Conservation (phyloP, 208 protist species). For the Leishmania lainsoni region DNA sequence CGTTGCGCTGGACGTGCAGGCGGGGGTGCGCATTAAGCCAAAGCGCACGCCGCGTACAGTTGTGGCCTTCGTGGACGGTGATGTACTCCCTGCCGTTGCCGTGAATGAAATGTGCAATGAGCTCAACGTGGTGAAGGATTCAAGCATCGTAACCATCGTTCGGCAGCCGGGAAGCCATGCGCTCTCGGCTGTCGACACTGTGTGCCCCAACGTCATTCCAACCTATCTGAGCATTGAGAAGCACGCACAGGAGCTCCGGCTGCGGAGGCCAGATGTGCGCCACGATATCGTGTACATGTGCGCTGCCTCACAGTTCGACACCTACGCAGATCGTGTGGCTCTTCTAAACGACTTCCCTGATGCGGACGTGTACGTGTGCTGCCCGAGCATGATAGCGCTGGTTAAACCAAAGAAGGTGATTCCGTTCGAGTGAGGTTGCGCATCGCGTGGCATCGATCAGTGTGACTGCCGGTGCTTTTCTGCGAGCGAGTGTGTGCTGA, state of each 20-base stretch:
- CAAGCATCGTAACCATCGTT: constrained; percentile 51
- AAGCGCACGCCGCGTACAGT: constrained; percentile 39
- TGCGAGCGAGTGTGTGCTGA: not conserved
- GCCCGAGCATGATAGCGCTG: constrained; percentile 59
- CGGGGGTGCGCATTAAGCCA: constrained; percentile 49
- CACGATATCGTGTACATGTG: constrained; percentile 88
- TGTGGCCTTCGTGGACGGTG: constrained; percentile 79
- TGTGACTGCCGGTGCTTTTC: not conserved
- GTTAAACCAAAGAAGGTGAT: constrained; percentile 56
- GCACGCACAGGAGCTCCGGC: constrained; percentile 50
- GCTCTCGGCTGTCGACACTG: constrained; percentile 47
- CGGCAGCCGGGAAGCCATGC: constrained; percentile 42
- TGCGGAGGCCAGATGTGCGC: constrained; percentile 44
- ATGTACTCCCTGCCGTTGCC: constrained; percentile 48
- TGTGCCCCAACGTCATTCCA: constrained; percentile 56
- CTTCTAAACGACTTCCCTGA: constrained; percentile 64
- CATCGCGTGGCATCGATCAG: not conserved
- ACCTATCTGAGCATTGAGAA: constrained; percentile 65
- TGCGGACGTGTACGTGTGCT: constrained; percentile 86
- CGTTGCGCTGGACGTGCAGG: constrained; percentile 46
- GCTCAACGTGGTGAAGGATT: constrained; percentile 52
- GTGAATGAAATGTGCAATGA: constrained; percentile 68
- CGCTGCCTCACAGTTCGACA: constrained; percentile 45
- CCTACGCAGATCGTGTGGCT: constrained; percentile 58
- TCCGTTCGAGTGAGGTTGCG: constrained; percentile 21